Evolutionary conservation across 176 grass and related monocot genomes (phyloP).

Genomic region (Bolboschoenus planiculmis): DNA sequence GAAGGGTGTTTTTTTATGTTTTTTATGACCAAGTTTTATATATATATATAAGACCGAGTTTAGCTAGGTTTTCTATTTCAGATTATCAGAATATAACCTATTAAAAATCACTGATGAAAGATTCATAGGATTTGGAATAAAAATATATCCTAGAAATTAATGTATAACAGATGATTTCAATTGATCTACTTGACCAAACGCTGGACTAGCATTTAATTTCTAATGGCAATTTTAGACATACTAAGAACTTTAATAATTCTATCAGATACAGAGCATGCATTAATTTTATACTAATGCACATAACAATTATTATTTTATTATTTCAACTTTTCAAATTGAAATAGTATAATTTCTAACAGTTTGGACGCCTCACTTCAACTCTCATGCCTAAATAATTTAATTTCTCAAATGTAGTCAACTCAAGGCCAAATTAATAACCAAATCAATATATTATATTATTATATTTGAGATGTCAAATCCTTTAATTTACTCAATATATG

Average conservation of each 20-base stretch:
- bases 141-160: neutral
- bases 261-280: neutral
- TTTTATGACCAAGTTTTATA: too few relatives aligned
- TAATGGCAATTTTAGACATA: neutral
- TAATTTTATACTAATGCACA: neutral
- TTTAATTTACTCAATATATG: neutral
- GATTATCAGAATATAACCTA: neutral
- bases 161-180: neutral
- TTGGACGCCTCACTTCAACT: neutral
- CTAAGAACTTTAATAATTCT: neutral
- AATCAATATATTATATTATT: neutral
- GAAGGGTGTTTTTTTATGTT: too few relatives aligned
- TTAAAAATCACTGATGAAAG: neutral
- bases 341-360: neutral
- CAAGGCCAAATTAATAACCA: too few relatives aligned
- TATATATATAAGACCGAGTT: neutral
- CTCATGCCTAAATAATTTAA: neutral
- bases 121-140: neutral
- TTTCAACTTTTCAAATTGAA: neutral
- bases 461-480: neutral
- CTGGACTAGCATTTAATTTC: neutral
- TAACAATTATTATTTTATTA: neutral
- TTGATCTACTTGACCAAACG: constrained; percentile 1
- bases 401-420: neutral
- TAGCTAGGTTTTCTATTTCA: neutral